Base-by-base conservation (phyloP, 2,329 filamentous ascomycete species). In the Alternaria atra region DNA sequence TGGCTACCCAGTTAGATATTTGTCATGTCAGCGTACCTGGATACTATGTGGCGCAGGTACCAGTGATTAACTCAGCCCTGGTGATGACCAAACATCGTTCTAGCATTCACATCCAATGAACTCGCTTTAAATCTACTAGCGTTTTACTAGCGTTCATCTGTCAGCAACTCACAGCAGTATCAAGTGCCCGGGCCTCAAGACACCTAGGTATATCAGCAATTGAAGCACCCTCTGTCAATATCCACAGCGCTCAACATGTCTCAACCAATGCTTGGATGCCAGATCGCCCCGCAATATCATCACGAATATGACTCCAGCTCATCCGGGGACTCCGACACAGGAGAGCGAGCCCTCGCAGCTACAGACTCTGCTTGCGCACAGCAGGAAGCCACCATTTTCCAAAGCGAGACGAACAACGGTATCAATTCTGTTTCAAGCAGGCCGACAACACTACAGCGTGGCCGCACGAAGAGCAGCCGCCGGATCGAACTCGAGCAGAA, bases 271-370 rank as follows among this genome's bases (percentile, higher is more conserved):
- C 60, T 73, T 47, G 72, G 72, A 7, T 72, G 68, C 55, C 71
- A 75, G 40, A 75, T 75, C 5, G 71, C 72, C 12, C 72, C 71
- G 0, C 51, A 69, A 13, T 75, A 74, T 48, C 51, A 70, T 4
- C 57, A 65, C 27, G 66, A 67, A 10, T 67, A 66, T 42, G 54
- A 65, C 17, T 65, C 47, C 12, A 65, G 66, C n/a, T 64, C 48
- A 17, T 59, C 63, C 3, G 61, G 48, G 46, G 61, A 60, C 35
- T 55, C 55, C 4, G 61, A 60, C 34, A 60, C 52, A 27, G 67
- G 65, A 25, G 48, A 39, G 10, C 29, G 42, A 17, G 32, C 54
- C 10, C 43, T 55, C 44, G 34, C 35, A 13, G 20, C 32, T 20
- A n/a, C 32, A 17, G 32, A 32, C 30, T 25, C 39, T 13, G 13